A percentile compares a stretch with the other conserved stretches of the same genome.
Conservation (phyloP, 2,329 filamentous ascomycete species). For the Exophiala alcalophila region DNA sequence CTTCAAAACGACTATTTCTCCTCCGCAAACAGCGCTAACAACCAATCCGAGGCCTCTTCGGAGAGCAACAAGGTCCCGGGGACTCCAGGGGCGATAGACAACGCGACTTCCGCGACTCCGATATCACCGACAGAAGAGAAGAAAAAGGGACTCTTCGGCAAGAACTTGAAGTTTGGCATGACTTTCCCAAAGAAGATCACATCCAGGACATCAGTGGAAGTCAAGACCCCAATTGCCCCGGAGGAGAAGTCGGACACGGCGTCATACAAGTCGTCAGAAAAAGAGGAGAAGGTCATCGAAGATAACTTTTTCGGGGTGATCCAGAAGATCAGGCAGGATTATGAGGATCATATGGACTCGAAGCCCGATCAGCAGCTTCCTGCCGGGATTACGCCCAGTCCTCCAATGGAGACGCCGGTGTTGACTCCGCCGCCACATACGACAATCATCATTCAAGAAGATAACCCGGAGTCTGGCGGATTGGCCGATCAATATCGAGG, state of each 20-base stretch:
- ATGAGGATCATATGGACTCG: constrained; percentile 42
- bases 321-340: constrained; percentile 46
- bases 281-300: constrained; percentile 49
- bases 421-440: constrained; percentile 49
- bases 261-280: constrained; percentile 51
- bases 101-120: constrained; percentile 42
- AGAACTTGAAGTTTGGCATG: constrained; percentile 75
- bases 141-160: constrained; percentile 71
- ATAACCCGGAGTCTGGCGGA: constrained; percentile 60
- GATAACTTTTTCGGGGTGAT: constrained; percentile 47
- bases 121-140: constrained; percentile 58
- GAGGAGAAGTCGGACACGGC: constrained; percentile 70
- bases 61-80: constrained; percentile 51
- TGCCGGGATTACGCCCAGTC: constrained; percentile 43
- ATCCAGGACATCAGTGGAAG: constrained; percentile 62
- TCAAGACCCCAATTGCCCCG: constrained; percentile 64
- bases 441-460: constrained; percentile 63
- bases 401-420: constrained; percentile 45
- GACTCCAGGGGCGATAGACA: constrained; percentile 39
- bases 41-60: constrained; percentile 46
- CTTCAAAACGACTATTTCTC: constrained; percentile 65
- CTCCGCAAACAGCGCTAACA: constrained; percentile 51
- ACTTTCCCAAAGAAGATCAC: constrained; percentile 75
- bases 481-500: constrained; percentile 87
- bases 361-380: constrained; percentile 39